Conservation (phyloP, 2,329 filamentous ascomycete genomes). For the Trichoderma breve region DNA sequence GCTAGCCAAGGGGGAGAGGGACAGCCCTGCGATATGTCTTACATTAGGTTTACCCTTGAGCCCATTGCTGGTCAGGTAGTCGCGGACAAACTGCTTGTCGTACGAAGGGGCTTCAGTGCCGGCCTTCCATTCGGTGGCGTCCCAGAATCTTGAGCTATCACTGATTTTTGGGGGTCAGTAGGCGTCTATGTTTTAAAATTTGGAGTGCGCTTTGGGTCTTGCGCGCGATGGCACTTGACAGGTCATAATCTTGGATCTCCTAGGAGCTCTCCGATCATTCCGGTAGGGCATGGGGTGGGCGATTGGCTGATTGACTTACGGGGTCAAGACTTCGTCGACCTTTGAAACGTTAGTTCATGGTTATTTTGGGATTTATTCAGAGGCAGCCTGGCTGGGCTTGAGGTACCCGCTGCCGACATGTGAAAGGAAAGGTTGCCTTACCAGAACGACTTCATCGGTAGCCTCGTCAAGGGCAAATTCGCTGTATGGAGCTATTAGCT, state of each 20-base stretch:
- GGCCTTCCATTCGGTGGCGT: slow-evolving; percentile 58
- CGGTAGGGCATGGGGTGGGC: background rate
- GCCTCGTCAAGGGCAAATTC: slow-evolving; percentile 53
- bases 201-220: background rate
- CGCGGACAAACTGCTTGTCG: slow-evolving; percentile 81
- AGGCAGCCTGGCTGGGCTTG: background rate
- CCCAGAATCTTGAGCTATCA: slow-evolving; percentile 85
- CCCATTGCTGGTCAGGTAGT: slow-evolving; percentile 74
- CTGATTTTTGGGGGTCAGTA: slow-evolving; percentile 57
- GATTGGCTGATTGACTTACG: slow-evolving; percentile 35
- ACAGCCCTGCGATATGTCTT: background rate
- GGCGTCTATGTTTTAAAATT: background rate
- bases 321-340: slow-evolving; percentile 77
- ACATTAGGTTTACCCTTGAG: slow-evolving; percentile 53
- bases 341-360: background rate
- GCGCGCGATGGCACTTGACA: background rate
- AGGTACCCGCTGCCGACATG: background rate
- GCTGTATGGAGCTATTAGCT: background rate
- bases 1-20: background rate
- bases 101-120: slow-evolving; percentile 79
- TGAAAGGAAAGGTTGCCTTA: slow-evolving; percentile 33
- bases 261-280: background rate
- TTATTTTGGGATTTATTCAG: background rate
- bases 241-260: background rate
- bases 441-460: slow-evolving; percentile 37